phyloP scores from a whole-genome alignment of 139 green algal species.

The Tetradesmus lagerheimii region DNA sequence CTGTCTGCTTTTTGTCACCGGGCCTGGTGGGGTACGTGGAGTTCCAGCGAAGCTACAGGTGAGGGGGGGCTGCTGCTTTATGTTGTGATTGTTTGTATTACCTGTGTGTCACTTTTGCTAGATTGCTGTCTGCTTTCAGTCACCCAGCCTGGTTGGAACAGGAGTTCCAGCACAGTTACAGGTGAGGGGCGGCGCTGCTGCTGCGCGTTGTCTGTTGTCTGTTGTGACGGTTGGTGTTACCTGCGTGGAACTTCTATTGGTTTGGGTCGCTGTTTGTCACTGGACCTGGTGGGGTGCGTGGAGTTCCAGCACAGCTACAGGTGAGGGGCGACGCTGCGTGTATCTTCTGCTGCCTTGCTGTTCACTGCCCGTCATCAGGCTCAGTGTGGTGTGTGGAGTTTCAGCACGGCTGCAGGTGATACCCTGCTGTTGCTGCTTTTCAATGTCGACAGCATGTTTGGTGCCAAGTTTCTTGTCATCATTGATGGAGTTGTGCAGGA shows the following conservation, averaged over 20 bases:
- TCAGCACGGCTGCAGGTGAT: conserved; percentile 50
- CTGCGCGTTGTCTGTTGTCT: not conserved
- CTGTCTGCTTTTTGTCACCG: conserved; percentile 13
- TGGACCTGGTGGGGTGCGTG: conserved; percentile 66
- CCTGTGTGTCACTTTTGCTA: conserved; percentile 20
- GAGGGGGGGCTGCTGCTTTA: not conserved
- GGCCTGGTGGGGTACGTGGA: conserved; percentile 68
- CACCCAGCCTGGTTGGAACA: conserved; percentile 63
- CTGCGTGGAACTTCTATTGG: conserved; percentile 45
- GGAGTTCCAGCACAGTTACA: conserved; percentile 59
- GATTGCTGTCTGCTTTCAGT: not conserved
- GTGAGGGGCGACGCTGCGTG: conserved; percentile 15
- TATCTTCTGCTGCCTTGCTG: too few species aligned
- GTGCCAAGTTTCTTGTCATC: too few species aligned
- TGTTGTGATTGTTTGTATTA: too few species aligned
- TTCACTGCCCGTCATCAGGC: too few species aligned
- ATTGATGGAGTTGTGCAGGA: too few species aligned
- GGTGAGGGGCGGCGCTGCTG: not conserved
- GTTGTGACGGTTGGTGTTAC: not conserved
- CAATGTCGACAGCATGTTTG: too few species aligned
- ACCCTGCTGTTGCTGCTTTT: too few species aligned
- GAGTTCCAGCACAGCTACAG: conserved; percentile 60
- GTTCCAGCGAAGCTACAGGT: conserved; percentile 56
- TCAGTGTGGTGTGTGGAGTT: conserved; percentile 70
- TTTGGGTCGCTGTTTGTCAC: not conserved